Evolutionary conservation across 2,329 filamentous ascomycete species (phyloP), one percentile per base, ranked within the genome.

Genomic region (Fusarium nodosum): DNA sequence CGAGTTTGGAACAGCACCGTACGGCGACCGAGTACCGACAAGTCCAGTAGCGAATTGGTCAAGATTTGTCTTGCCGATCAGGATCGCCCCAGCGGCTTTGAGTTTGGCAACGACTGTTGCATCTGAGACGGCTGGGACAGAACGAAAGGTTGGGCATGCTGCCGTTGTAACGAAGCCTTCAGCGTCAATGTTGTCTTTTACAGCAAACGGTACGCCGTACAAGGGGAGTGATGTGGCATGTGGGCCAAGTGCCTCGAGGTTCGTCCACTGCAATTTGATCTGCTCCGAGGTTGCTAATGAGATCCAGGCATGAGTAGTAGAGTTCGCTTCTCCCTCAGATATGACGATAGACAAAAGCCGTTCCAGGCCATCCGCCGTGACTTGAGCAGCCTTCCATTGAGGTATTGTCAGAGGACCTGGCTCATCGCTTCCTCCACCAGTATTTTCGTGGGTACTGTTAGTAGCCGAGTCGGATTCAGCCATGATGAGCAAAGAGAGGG

Each of bases 11-110:
- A 87, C 84, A 22, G 82, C 83, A 3, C 88, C 88, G 58, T 86
- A 88, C 0, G 88, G 87, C 4, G 86, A 88, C 33, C 88, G 83
- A 11, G 86, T 88, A 11, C 88, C 88, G 9, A 86, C 86, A 6
- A 90, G 81, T 0, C 88, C 88, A 1, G 88, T 90, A 2, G 88
- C 88, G 9, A 90, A 83, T 69, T 90, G 88, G 64, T 90, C 88
- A 52, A 90, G 80, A 67, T 86, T 87, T 6, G 84, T 83, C 71
- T 90, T 90, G 11, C 88, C 88, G 31, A 90, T 79, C 33, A 87
- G 82, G 3, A 90, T 77, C 2, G 85, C 88, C 1, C 87, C 88
- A 10, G 85, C 82, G 1, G 81, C 79, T 24, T 86, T 81, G 18
- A 88, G 77, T 26, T 78, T 82, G 9, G 83, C 76, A 11, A 88